Evolutionary conservation across 1,284 basidiomycete species (phyloP), one percentile per base, ranked within the genome.

Genomic region (Pyrrhoderma noxium): DNA sequence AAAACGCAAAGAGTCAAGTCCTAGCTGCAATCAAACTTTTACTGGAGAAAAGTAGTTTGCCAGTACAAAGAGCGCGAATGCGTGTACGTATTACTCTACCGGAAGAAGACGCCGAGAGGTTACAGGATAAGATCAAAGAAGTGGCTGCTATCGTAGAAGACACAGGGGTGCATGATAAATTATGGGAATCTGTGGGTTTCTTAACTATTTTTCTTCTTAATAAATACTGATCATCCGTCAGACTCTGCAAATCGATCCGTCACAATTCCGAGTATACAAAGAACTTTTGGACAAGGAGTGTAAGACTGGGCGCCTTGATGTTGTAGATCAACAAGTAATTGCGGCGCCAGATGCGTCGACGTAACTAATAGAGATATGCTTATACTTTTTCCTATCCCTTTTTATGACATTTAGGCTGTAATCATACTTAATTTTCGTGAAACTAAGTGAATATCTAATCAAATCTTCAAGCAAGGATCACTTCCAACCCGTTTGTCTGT

Each of bases 1-100:
- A 96, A 73, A 88, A 80, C 43, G 93, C 93, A 16, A 99, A 99
- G 70, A 87, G 85, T 54, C 93, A 95, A 76, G 93, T 95, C 3
- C 82, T 94, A 5, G 94, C 95, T 59, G 88, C 93, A 56, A 90
- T 99, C 68, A 89, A 88, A 61, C 73, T 82, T 16, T 71, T 99
- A 21, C 88, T 93, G 60, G 75, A 83, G 3, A 75, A 83, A 42
- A 85, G 85, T 1, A 89, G 85, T 8, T 77, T 99, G 16, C 91
- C 93, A 0, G 92, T 99, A 56, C 85, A 95, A 63, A 79, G 94
- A 44, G 91, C 93, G 2, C 76, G 87, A 51, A 98, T 99, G 95
- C 82, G 93, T 18, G 77, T 99, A 13, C 79, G 90, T 27, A 77
- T 99, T 34, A 80, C 80, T 1, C 79, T 97, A 69, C 85, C 93